These are phyloP conservation scores for Alternaria tenuissima DNA, from an alignment of 2,329 filamentous ascomycete genomes.

Conservation along the genomic window DNA sequence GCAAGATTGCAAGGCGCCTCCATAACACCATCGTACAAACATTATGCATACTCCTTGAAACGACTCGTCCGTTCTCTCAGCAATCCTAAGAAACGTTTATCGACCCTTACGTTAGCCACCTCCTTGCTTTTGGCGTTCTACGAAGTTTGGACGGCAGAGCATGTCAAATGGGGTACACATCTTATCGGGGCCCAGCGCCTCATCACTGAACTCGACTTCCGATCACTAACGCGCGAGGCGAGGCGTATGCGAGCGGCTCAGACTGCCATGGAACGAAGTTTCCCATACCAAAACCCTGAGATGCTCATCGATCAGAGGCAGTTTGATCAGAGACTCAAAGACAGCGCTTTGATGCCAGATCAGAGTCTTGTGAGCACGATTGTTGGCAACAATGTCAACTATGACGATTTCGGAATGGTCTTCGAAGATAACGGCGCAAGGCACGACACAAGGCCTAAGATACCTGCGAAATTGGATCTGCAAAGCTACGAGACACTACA, in stretches of 20 bases:
- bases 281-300: constrained; percentile 41
- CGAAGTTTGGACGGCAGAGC: constrained; percentile 93
- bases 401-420: constrained; percentile 65
- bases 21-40: constrained; percentile 82
- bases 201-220: constrained; percentile 81
- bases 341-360: constrained; percentile 55
- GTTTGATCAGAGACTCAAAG: constrained; percentile 48
- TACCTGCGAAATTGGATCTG: constrained; percentile 64
- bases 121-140: constrained; percentile 88
- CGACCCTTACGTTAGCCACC: constrained; percentile 85
- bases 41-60: constrained; percentile 87
- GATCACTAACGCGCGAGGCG: constrained; percentile 74
- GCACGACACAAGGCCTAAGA: constrained; percentile 48
- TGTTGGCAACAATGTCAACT: constrained; percentile 65
- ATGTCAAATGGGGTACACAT: constrained; percentile 95
- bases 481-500: constrained; percentile 81
- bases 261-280: constrained; percentile 50
- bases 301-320: constrained; percentile 44
- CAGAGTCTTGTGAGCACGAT: constrained; percentile 66
- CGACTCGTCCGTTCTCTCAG: constrained; percentile 79
- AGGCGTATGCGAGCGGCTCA: constrained; percentile 68
- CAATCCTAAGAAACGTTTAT: constrained; percentile 73
- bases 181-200: constrained; percentile 84
- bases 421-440: constrained; percentile 45
- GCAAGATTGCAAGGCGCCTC: constrained; percentile 79